A percentile compares a stretch with the other conserved stretches of the same genome.
These are phyloP conservation scores for Podila verticillata DNA, from an alignment of 192 early-diverging fungal genomes.

Conservation along the genomic window DNA sequence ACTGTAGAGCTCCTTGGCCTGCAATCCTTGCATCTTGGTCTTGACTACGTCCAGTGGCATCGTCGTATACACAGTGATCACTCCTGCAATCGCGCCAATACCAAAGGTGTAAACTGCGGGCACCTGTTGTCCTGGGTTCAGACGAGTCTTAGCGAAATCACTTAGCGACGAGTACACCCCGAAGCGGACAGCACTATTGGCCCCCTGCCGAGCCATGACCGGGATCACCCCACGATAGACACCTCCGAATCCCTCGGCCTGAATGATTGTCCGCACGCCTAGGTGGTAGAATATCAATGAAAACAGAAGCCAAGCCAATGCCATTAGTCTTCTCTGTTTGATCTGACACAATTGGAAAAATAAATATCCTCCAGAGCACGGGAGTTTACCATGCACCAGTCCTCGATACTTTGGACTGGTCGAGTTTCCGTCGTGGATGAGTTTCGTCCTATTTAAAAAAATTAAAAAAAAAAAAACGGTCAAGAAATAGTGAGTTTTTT, in stretches of 20 bases:
- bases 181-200: slow-evolving; percentile 93
- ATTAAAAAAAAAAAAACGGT: background rate
- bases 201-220: slow-evolving; percentile 94
- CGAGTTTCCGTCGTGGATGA: slow-evolving; percentile 89
- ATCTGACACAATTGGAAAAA: background rate
- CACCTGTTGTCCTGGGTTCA: slow-evolving; percentile 46
- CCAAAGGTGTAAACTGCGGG: slow-evolving; percentile 67
- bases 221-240: slow-evolving; percentile 90
- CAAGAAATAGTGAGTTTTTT: background rate
- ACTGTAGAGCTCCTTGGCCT: slow-evolving; percentile 72
- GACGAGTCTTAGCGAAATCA: slow-evolving; percentile 41
- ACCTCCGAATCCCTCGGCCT: slow-evolving; percentile 77
- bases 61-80: slow-evolving; percentile 93
- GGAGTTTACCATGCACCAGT: slow-evolving; percentile 71
- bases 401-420: slow-evolving; percentile 79
- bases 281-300: background rate
- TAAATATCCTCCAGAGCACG: background rate
- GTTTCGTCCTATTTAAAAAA: slow-evolving; percentile 73
- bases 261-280: slow-evolving; percentile 65
- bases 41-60: slow-evolving; percentile 97
- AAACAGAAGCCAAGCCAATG: background rate
- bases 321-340: no score
- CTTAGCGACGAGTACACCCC: slow-evolving; percentile 81
- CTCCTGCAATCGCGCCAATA: slow-evolving; percentile 86
- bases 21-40: slow-evolving; percentile 90